Evolutionary conservation across 2,329 filamentous ascomycete genomes (phyloP), one percentile per base, ranked within the genome.

Genomic region (Diaporthe citriasiana): DNA sequence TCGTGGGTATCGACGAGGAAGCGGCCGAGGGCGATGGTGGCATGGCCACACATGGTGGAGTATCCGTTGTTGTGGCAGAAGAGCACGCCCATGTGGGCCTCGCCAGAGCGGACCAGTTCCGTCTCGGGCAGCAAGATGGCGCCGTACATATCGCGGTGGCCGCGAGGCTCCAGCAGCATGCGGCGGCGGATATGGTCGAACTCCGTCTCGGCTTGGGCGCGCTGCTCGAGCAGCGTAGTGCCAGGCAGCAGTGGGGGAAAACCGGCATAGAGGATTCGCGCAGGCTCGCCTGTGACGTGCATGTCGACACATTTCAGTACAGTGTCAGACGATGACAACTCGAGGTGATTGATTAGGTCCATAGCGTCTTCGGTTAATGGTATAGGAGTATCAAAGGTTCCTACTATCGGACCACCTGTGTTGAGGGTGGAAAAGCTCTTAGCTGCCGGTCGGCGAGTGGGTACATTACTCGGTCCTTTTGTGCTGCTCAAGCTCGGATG

Each of bases 71-170:
- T 87, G 42, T 85, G 85, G 74, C 82, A 82, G 78, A 88, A 88
- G 4, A 88, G 76, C 1, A 86, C 84, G 6, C 86, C 87, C 35
- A 88, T 84, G 76, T 88, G 81, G 0, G 87, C 87, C n/a, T 83
- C 76, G 2, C 83, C 82, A 1, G 77, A 74, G 9, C 65, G 55
- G n/a, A 82, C 81, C 0, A 85, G 79, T 77, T 86, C 86, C 6
- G 86, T 87, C 27, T 83, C 80, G 0, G 78, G 82, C 1, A 79
- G 76, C 56, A 88, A 79, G 35, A 88, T 82, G 8, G 86, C 86
- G 3, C 87, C 87, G 74, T 88, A 88, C 87, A 88, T 89, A 73
- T 86, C 87, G 19, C 80, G 80, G 76, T 88, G 87, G 19, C 86
- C 87, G 45, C 86, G 83, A 8, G 87, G 87, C 74, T 88, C 87